Evolutionary conservation across 2,329 filamentous ascomycete genomes (phyloP).

Genomic region (Phyllosticta citribraziliensis): DNA sequence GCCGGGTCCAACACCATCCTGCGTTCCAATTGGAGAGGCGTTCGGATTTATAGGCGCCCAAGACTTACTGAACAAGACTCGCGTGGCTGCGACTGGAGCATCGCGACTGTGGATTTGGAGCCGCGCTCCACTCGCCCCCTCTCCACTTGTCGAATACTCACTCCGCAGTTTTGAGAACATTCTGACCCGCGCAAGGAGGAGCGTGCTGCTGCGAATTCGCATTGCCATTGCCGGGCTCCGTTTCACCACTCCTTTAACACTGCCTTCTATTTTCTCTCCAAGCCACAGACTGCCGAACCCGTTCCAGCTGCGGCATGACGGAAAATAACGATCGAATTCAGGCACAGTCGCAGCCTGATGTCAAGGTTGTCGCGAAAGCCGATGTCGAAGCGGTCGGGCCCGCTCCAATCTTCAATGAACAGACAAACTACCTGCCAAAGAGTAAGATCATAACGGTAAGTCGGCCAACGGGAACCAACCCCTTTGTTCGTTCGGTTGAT

Average conservation of each 20-base stretch:
- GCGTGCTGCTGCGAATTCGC: not conserved
- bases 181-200: not conserved
- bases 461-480: not conserved
- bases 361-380: not conserved
- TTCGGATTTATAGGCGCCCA: not conserved
- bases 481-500: not conserved
- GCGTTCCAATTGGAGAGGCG: not conserved
- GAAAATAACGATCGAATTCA: not conserved
- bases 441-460: conserved; percentile 8
- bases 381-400: not conserved
- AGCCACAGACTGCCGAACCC: not conserved
- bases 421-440: conserved; percentile 10
- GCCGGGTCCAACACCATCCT: not conserved
- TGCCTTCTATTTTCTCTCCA: not conserved
- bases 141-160: not conserved
- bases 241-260: not conserved
- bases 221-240: not conserved
- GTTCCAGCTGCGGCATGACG: not conserved
- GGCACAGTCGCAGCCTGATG: not conserved
- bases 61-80: not conserved
- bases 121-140: not conserved
- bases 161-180: not conserved
- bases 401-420: conserved; percentile 9
- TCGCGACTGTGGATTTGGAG: not conserved
- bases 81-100: not conserved